phyloP scores from a whole-genome alignment of 2,329 filamentous ascomycete genomes.

The Ophiostoma pallidulum region DNA sequence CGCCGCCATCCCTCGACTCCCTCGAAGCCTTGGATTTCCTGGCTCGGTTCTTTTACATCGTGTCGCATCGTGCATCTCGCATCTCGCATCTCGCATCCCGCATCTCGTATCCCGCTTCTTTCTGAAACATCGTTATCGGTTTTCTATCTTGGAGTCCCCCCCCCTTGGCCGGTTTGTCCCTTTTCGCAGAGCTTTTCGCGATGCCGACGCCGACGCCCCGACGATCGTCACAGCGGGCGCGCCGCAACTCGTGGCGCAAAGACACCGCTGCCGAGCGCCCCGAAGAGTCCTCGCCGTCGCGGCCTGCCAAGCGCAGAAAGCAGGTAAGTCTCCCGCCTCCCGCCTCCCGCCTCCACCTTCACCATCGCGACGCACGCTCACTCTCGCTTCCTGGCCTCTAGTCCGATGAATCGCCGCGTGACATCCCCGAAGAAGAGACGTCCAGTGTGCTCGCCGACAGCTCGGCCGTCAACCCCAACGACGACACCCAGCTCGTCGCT shows the following conservation, averaged over 20 bases:
- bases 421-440: constrained; percentile 36
- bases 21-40: too few relatives aligned
- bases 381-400: constrained; percentile 17
- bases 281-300: constrained; percentile 48
- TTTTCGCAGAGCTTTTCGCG: constrained; percentile 9
- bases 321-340: constrained; percentile 39
- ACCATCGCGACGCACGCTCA: constrained; percentile 2
- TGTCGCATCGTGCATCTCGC: constrained; percentile 3
- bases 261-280: constrained; percentile 21
- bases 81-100: background rate
- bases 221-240: constrained; percentile 24
- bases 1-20: background rate
- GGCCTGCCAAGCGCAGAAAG: constrained; percentile 56
- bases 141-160: too few relatives aligned
- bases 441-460: constrained; percentile 34
- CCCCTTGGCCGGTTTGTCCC: background rate
- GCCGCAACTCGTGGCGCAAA: constrained; percentile 24
- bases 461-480: constrained; percentile 30
- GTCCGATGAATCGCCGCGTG: constrained; percentile 33
- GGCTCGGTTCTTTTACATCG: too few relatives aligned
- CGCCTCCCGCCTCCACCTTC: too few relatives aligned
- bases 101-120: background rate
- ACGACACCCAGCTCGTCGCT: constrained; percentile 47
- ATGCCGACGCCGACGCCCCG: constrained; percentile 25
- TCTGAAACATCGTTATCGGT: too few relatives aligned